Evolutionary conservation across 164 flowering plant genomes (phyloP), one percentile per base, ranked within the genome.

Genomic region (Kingdonia uniflora): DNA sequence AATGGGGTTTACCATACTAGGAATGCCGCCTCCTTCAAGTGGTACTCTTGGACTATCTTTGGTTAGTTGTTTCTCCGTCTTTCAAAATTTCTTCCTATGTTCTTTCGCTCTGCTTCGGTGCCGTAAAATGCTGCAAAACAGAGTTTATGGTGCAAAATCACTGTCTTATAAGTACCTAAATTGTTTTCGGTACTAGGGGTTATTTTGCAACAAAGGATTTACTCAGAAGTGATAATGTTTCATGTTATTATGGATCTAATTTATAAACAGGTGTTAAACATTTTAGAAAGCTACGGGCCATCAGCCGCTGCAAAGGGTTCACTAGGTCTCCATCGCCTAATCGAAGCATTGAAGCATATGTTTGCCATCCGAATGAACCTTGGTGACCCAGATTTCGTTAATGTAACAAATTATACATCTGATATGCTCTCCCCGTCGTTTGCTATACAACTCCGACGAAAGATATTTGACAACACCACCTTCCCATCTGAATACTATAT

Each of bases 11-110:
- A 77, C 77, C 11, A 61, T 89, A 2, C 57, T 76, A 13, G 99
- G 99, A 65, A 86, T 94, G 99, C 95, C 92, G 0, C 97, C 90
- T 55, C 99, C 99, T 63, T 94, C 99, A 13, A 89, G 96, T 72
- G 99, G 99, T 51, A 86, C 95, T 4, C 65, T 81, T 5, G 97
- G 90, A 33, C 55, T 94, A 48, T 60, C 96, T 54, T 57, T 94
- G 79, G 97, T 86, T 23, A 14, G 80, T 70, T 26, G 16, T 22
- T 10, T 21, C n/a, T 49, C 19, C 39, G 15, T 24, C 38, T 14
- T 1, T 13, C 10, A 49, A 13, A 2, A 13, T 11, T 43, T 43
- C 20, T 5, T 26, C 40, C 2, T n/a, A 26, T 29, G 21, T 26
- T 46, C 26, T 46, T 43, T 17, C n/a, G n/a, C n/a, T n/a, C n/a